A percentile compares a stretch with the other conserved stretches of the same genome.
Evolutionary conservation across 176 grass and related monocot genomes (phyloP).

Genomic region (barley (Hordeum vulgare)): DNA sequence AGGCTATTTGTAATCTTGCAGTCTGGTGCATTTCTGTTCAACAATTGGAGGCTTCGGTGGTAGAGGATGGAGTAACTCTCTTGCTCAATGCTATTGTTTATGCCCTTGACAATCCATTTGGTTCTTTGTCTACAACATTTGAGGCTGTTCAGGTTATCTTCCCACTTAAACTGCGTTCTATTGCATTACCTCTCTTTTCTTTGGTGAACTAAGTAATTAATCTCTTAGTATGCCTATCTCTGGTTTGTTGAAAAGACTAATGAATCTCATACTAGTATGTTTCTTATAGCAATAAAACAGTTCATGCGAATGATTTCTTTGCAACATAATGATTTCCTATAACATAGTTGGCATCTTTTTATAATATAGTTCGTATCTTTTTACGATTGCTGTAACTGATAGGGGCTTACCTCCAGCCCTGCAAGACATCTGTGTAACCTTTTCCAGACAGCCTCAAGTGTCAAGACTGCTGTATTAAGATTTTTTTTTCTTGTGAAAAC

Average conservation of each 20-base stretch:
- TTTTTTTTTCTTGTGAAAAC: neutral
- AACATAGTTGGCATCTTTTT: neutral
- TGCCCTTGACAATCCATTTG: slow-evolving; percentile 81
- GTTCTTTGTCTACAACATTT: slow-evolving; percentile 75
- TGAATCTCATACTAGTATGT: neutral
- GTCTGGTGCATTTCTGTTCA: slow-evolving; percentile 82
- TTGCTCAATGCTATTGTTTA: slow-evolving; percentile 50
- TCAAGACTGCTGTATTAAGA: neutral
- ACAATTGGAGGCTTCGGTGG: slow-evolving; percentile 39
- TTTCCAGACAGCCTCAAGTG: neutral
- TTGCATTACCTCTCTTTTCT: neutral
- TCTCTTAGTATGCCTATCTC: neutral
- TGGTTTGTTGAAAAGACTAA: neutral
- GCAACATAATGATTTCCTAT: neutral
- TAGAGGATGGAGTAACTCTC: slow-evolving; percentile 27
- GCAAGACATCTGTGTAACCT: neutral
- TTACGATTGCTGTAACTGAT: neutral
- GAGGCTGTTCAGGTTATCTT: slow-evolving; percentile 70
- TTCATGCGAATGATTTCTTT: neutral
- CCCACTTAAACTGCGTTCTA: neutral
- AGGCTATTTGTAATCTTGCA: slow-evolving; percentile 80
- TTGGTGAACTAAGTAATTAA: neutral
- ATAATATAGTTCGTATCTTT: neutral
- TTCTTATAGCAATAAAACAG: neutral
- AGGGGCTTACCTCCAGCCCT: neutral